Percentiles rank a stretch among this genome's conserved stretches.
These are phyloP conservation scores for Teratosphaeria destructans DNA, from an alignment of 2,329 filamentous ascomycete species.

Conservation along the genomic window DNA sequence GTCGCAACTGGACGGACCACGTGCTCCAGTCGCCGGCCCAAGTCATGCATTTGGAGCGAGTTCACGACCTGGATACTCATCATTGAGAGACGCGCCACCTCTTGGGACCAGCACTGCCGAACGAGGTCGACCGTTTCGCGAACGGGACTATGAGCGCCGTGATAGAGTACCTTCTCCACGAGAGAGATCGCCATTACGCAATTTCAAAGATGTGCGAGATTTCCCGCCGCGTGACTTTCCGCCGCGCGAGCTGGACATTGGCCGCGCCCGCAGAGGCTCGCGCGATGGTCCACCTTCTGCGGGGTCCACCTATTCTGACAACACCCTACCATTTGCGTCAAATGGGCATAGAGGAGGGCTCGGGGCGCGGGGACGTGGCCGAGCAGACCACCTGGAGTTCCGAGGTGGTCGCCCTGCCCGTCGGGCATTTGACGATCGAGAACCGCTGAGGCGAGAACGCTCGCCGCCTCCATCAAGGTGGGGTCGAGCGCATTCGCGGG, in stretches of 20 bases:
- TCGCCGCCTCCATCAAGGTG: constrained; percentile 38
- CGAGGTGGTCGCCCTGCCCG: constrained; percentile 37
- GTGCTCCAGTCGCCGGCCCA: constrained; percentile 26
- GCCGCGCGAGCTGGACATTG: constrained; percentile 55
- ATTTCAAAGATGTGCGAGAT: constrained; percentile 52
- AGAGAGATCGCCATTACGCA: constrained; percentile 52
- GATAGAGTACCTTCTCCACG: constrained; percentile 52
- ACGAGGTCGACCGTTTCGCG: constrained; percentile 47
- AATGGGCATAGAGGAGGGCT: constrained; percentile 46
- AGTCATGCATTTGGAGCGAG: constrained; percentile 50
- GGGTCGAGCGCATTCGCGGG: constrained; percentile 24
- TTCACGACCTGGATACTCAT: constrained; percentile 12
- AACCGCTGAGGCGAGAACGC: constrained; percentile 47
- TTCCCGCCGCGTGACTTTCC: constrained; percentile 47
- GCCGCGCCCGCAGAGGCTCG: constrained; percentile 57
- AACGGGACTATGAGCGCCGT: constrained; percentile 43
- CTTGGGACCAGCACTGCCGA: constrained; percentile 42
- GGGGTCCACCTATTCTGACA: constrained; percentile 59
- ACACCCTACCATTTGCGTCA: constrained; percentile 45
- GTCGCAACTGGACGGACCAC: constrained; percentile 56
- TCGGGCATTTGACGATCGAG: constrained; percentile 39
- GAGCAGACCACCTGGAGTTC: constrained; percentile 4
- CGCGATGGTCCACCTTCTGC: constrained; percentile 64
- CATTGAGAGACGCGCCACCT: constrained; percentile 45
- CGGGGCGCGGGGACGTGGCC: constrained; percentile 14